Percentiles rank a stretch among this genome's conserved stretches.
Conservation (phyloP, 192 early-diverging fungal species). For the Linnemannia hyalina region DNA sequence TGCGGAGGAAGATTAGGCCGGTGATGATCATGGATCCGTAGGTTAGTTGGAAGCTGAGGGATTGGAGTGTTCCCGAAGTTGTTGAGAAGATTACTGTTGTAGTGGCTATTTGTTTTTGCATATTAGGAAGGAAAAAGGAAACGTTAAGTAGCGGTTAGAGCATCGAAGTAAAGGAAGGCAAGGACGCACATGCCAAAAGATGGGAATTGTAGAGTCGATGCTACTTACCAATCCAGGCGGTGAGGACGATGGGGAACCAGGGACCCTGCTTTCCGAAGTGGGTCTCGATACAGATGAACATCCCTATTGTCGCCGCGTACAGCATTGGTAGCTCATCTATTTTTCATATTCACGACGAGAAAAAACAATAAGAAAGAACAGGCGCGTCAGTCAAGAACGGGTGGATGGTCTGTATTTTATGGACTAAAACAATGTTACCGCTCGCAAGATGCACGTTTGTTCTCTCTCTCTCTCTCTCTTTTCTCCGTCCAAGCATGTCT, state of each 20-base stretch:
- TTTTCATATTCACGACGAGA: background rate
- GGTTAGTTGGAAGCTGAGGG: constrained; percentile 11
- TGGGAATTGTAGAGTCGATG: background rate
- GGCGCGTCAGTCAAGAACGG: background rate
- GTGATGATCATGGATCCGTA: background rate
- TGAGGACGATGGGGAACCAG: constrained; percentile 58
- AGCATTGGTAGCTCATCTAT: constrained; percentile 53
- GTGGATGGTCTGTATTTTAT: background rate
- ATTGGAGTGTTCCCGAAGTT: constrained; percentile 20
- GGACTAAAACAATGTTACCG: too few relatives aligned
- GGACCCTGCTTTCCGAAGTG: constrained; percentile 58
- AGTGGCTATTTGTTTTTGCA: background rate
- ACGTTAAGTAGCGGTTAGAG: background rate
- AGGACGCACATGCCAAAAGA: too few relatives aligned
- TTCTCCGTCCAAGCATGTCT: too few relatives aligned
- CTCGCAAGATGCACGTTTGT: too few relatives aligned
- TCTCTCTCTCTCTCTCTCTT: too few relatives aligned
- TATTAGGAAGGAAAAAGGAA: constrained; percentile 17
- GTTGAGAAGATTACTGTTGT: constrained; percentile 11
- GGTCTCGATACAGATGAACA: constrained; percentile 57
- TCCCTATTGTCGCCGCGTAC: constrained; percentile 29
- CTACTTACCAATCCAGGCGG: constrained; percentile 57
- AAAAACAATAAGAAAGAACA: background rate
- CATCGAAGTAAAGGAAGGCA: background rate
- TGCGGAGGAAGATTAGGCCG: background rate